phyloP scores from a whole-genome alignment of 1,284 basidiomycete genomes.

The Cutaneotrichosporon cutaneum region DNA sequence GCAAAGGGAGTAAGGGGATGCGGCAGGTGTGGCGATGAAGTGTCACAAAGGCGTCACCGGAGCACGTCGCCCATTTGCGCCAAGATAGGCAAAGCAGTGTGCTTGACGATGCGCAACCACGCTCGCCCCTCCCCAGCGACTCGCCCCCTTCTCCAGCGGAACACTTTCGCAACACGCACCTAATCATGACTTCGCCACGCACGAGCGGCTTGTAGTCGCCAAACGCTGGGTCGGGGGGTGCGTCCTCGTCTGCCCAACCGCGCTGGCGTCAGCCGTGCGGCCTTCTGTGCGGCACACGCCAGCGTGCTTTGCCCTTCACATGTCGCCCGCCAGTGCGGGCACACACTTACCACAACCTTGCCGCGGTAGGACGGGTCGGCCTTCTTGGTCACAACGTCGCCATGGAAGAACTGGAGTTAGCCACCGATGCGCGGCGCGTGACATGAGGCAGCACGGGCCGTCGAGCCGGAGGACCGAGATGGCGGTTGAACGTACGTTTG shows the following conservation, averaged over 20 bases:
- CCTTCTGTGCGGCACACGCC: background rate
- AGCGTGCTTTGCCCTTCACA: background rate
- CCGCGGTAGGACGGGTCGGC: slow-evolving; percentile 30
- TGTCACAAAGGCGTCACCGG: too few relatives aligned
- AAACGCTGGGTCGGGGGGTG: slow-evolving; percentile 45
- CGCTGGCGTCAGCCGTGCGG: slow-evolving; percentile 28
- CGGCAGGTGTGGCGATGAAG: too few relatives aligned
- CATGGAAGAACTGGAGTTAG: slow-evolving; percentile 33
- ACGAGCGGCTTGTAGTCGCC: slow-evolving; percentile 71
- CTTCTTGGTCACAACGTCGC: slow-evolving; percentile 35
- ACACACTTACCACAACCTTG: slow-evolving; percentile 41
- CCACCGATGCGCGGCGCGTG: background rate
- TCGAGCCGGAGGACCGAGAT: background rate
- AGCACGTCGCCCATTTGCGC: background rate
- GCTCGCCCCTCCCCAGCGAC: too few relatives aligned
- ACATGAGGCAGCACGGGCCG: background rate
- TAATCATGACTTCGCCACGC: slow-evolving; percentile 65
- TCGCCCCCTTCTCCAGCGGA: background rate
- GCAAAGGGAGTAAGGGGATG: too few relatives aligned
- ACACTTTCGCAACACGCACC: background rate
- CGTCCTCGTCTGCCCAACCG: slow-evolving; percentile 47
- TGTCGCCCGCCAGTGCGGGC: too few relatives aligned
- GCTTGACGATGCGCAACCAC: too few relatives aligned
- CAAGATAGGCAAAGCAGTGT: background rate
- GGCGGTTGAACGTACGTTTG: slow-evolving; percentile 30